These are phyloP conservation scores for Trypanosoma conorhini DNA, from an alignment of 208 protist species.

Conservation along the genomic window DNA sequence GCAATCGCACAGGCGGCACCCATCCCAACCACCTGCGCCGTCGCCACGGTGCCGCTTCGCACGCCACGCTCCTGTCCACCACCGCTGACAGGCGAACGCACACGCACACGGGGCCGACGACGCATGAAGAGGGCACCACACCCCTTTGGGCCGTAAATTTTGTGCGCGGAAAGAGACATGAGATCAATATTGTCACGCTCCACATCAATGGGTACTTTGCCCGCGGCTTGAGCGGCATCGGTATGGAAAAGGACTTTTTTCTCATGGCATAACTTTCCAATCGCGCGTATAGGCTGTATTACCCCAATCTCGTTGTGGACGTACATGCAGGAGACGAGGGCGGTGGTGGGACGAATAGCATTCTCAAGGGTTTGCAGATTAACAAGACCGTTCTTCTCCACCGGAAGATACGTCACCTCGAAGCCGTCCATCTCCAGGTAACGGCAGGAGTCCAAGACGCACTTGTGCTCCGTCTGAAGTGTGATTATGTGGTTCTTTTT, in stretches of 20 bases:
- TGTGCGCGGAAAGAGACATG: slow-evolving; percentile 98
- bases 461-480: slow-evolving; percentile 99
- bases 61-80: slow-evolving; percentile 99
- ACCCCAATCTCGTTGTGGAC: slow-evolving; percentile 99
- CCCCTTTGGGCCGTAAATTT: slow-evolving; percentile 98
- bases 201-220: slow-evolving; percentile 98
- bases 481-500: slow-evolving; percentile 99
- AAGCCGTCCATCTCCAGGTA: slow-evolving; percentile 96
- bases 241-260: slow-evolving; percentile 98
- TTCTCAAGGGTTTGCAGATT: slow-evolving; percentile 93
- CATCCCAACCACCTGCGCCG: slow-evolving; percentile 94
- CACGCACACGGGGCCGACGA: slow-evolving; percentile 94
- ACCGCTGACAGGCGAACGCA: slow-evolving; percentile 97
- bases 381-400: slow-evolving; percentile 97
- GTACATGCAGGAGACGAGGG: slow-evolving; percentile 98
- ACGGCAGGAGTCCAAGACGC: slow-evolving; percentile 99
- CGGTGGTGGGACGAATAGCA: slow-evolving; percentile 94
- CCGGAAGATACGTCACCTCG: slow-evolving; percentile 98
- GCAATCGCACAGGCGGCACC: slow-evolving; percentile 94
- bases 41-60: slow-evolving; percentile 94
- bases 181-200: slow-evolving; percentile 97
- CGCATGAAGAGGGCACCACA: slow-evolving; percentile 90
- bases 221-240: slow-evolving; percentile 97
- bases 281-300: slow-evolving; percentile 96
- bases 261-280: slow-evolving; percentile 95